Base-by-base conservation (phyloP, 2,329 filamentous ascomycete genomes). In the Elsinoe necatrix region DNA sequence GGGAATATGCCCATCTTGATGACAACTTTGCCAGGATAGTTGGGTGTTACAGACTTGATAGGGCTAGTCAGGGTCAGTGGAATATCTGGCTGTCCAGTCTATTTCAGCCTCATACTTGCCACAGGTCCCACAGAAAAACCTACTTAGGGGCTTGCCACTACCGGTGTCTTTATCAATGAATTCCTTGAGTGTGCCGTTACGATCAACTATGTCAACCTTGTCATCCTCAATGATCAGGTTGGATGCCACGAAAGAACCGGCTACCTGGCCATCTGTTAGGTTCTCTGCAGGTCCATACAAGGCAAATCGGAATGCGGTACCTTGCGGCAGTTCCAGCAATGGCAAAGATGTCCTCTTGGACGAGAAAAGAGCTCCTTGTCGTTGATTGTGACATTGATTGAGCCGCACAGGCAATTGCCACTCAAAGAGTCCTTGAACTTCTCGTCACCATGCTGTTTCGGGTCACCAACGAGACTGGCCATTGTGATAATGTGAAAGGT, bases 261-360 rank as follows among this genome's bases (percentile, higher is more conserved):
- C 69, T 3, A 52, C 48, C 48, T 52, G 18, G 14, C 12, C 5
- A n/a, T 39, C 1, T 39, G 4, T 18, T 14, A 18, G 45, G 34
- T 11, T 18, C 34, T n/a, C n/a, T 29, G 9, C 16, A 14, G 7
- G n/a, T 37, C 18, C 5, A 20, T 23, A 37, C 9, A n/a, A 37
- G 34, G 3, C 7, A 16, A 11, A 20, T n/a, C 12, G 4, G 21
- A n/a, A 3, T 9, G 5, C 18, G 18, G 20, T 0, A 73, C 69
- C 63, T 78, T 79, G 41, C 75, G 72, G 65, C 77, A 79, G 59
- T 79, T 80, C 31, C 68, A 65, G 64, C 77, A 79, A 60, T 79
- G 74, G 64, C 77, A 79, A 6, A 78, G 64, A 60, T 76, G 73
- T 1, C 76, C 76, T 27, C 74, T 65, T 5, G 69, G 69, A 31